A percentile compares a stretch with the other conserved stretches of the same genome.
These are phyloP conservation scores for Yamadazyma olivae DNA, from an alignment of 805 yeast genomes.

Conservation along the genomic window DNA sequence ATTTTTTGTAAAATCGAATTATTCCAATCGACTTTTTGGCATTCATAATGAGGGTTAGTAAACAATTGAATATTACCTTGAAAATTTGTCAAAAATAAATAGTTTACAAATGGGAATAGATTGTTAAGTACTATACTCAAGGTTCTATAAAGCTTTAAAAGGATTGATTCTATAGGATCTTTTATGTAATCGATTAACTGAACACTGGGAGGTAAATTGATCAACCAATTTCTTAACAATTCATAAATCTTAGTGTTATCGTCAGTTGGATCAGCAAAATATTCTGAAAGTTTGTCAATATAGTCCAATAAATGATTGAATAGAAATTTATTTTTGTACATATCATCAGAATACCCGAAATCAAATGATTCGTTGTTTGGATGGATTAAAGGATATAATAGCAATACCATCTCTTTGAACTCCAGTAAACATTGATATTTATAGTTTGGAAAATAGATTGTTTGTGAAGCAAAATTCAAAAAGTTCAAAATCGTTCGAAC, in stretches of 20 bases:
- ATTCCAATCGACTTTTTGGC: not conserved
- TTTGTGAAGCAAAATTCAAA: conserved; percentile 15
- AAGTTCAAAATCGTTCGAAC: conserved; percentile 11
- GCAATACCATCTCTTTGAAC: conserved; percentile 7
- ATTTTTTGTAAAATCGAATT: conserved; percentile 5
- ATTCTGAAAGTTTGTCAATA: not conserved
- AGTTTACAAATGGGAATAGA: conserved; percentile 21
- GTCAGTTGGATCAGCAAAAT: not conserved
- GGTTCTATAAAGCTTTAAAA: conserved; percentile 14
- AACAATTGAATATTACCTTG: conserved; percentile 18
- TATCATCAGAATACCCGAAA: not conserved
- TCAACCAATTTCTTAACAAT: conserved; percentile 19
- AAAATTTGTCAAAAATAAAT: conserved; percentile 19
- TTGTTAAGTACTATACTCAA: conserved; percentile 16
- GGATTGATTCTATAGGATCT: conserved; percentile 13
- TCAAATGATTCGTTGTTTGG: conserved; percentile 2
- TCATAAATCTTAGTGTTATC: conserved; percentile 11
- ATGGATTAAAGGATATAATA: conserved; percentile 4
- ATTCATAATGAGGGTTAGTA: conserved; percentile 8
- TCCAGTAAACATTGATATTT: conserved; percentile 13
- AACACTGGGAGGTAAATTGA: conserved; percentile 19
- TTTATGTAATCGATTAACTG: conserved; percentile 8
- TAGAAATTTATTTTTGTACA: not conserved
- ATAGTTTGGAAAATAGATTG: conserved; percentile 16
- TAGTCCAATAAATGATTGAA: not conserved